A percentile compares a stretch with the other conserved stretches of the same genome.
Evolutionary conservation across 106 monocot genomes (phyloP).

Genomic region (Allium sativum): DNA sequence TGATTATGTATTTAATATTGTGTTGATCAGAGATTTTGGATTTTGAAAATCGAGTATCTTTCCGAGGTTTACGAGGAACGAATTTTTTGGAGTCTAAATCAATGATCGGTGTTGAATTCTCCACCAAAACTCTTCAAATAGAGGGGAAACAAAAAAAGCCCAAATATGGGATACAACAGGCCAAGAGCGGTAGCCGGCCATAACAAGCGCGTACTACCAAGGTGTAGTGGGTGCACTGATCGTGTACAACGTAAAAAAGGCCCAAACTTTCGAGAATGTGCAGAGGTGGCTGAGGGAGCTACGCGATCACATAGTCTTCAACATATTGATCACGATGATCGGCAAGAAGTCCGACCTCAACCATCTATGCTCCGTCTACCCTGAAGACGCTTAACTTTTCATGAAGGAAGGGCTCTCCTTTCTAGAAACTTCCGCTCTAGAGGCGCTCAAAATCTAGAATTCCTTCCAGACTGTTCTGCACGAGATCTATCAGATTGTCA

Average conservation of each 20-base stretch:
- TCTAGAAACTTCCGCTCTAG: constrained; percentile 64
- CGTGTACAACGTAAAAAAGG: constrained; percentile 71
- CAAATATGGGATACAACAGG: constrained; percentile 83
- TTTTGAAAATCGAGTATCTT: constrained; percentile 56
- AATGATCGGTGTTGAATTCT: constrained; percentile 55
- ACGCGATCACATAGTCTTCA: constrained; percentile 58
- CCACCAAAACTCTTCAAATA: constrained; percentile 51
- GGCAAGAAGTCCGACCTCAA: constrained; percentile 28
- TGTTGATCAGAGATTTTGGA: constrained; percentile 53
- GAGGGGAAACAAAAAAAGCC: constrained; percentile 60
- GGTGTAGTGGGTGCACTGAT: constrained; percentile 67
- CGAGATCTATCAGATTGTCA: constrained; percentile 56
- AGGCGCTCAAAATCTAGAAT: constrained; percentile 50
- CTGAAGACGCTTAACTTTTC: constrained; percentile 33
- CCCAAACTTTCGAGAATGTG: constrained; percentile 64
- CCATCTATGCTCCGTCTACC: constrained; percentile 39
- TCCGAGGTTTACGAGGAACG: constrained; percentile 47
- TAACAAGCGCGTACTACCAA: constrained; percentile 72
- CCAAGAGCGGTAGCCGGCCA: constrained; percentile 67
- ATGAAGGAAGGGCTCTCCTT: constrained; percentile 70
- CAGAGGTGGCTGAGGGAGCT: constrained; percentile 69
- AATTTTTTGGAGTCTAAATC: constrained; percentile 55
- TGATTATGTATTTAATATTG: constrained; percentile 56
- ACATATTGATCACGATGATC: constrained; percentile 68
- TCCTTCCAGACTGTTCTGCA: constrained; percentile 47